These are phyloP conservation scores for Diaporthe eres DNA, from an alignment of 2,329 filamentous ascomycete genomes.

Conservation along the genomic window DNA sequence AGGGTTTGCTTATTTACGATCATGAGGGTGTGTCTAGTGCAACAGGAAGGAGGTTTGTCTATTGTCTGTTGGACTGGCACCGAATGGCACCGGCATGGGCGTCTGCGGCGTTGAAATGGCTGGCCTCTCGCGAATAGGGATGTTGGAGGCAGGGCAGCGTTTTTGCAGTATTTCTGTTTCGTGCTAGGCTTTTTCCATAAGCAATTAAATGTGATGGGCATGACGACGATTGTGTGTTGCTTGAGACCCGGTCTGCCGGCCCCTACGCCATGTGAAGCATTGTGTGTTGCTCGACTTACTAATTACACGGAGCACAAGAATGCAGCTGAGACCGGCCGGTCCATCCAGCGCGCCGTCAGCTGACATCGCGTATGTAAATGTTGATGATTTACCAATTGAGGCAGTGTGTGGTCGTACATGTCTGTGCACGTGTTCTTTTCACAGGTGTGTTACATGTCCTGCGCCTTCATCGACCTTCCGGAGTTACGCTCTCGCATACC, in stretches of 20 bases:
- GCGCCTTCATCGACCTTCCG: background rate
- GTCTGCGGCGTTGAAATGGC: conserved; percentile 26
- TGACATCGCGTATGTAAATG: background rate
- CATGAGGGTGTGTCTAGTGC: background rate
- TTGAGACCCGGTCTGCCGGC: background rate
- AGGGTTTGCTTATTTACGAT: background rate
- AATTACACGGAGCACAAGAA: background rate
- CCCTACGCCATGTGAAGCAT: background rate
- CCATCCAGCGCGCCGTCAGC: background rate
- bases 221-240: background rate
- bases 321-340: background rate
- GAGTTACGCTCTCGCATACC: background rate
- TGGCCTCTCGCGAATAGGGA: background rate
- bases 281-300: background rate
- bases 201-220: background rate
- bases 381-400: too few species aligned
- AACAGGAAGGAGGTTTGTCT: background rate
- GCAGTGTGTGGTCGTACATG: background rate
- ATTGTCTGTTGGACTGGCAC: background rate
- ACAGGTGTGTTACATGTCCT: too few species aligned
- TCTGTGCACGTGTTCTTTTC: background rate
- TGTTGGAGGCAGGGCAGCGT: conserved; percentile 13
- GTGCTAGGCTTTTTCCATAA: background rate
- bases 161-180: conserved; percentile 9
- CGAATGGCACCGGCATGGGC: conserved; percentile 20